A percentile compares a stretch with the other conserved stretches of the same genome.
phyloP scores from a whole-genome alignment of 2,329 filamentous ascomycete genomes.

The Cladophialophora immunda region DNA sequence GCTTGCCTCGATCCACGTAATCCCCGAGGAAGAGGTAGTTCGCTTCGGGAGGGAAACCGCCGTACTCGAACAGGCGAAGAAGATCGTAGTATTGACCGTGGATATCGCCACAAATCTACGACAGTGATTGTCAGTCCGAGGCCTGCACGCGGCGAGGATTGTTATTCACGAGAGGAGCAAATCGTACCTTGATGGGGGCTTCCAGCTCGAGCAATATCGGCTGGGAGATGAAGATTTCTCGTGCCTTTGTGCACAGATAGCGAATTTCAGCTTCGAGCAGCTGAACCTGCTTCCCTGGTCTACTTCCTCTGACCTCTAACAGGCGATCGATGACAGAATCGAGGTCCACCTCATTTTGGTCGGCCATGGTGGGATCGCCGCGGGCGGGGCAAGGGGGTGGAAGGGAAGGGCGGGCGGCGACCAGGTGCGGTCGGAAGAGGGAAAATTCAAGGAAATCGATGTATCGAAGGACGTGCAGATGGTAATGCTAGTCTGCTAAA shows the following conservation, averaged over 20 bases:
- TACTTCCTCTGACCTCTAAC: constrained; percentile 95
- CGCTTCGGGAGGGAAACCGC: constrained; percentile 95
- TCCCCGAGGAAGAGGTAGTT: constrained; percentile 99
- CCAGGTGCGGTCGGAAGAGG: constrained; percentile 36
- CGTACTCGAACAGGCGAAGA: constrained; percentile 95
- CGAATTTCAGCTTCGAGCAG: constrained; percentile 95
- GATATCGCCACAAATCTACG: constrained; percentile 97
- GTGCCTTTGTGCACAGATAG: constrained; percentile 96
- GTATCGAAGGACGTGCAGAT: constrained; percentile 13
- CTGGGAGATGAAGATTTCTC: constrained; percentile 99
- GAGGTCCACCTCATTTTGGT: constrained; percentile 91
- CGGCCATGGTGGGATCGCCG: constrained; percentile 67
- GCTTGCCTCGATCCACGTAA: constrained; percentile 98
- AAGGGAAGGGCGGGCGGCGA: constrained; percentile 34
- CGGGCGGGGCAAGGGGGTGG: constrained; percentile 35
- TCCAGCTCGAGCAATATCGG: constrained; percentile 97
- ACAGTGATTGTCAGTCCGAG: constrained; percentile 14
- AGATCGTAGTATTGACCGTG: constrained; percentile 99
- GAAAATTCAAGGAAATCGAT: constrained; percentile 29
- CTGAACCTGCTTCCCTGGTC: constrained; percentile 98
- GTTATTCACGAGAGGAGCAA: background rate
- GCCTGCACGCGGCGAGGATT: background rate
- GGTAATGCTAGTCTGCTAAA: constrained; percentile 22
- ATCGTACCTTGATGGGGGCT: constrained; percentile 94
- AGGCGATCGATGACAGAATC: constrained; percentile 99